Base-by-base conservation (phyloP, 805 yeast species). In the Ogataea pini region DNA sequence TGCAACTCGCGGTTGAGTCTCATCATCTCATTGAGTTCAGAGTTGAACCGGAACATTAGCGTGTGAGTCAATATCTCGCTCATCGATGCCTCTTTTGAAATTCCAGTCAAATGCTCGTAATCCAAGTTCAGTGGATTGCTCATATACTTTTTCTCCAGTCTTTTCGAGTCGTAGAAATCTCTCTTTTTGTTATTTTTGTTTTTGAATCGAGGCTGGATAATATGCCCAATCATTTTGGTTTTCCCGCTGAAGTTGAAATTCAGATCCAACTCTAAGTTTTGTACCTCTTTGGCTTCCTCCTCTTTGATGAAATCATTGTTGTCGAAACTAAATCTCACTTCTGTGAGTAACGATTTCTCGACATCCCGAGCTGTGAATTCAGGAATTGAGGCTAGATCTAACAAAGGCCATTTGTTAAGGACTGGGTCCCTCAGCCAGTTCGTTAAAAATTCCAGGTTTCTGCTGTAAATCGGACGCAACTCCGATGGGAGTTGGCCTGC, bases 401-500 rank as follows among this genome's bases (percentile, higher is more conserved):
- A 94, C 36, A 90, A 69, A 3, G 91, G 92, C 96, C 96, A 90
- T 6, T 77, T 72, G 5, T 51, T 47, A 14, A 55, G 49, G 4
- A 67, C 19, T 18, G 67, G 55, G 61, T 59, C 54, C 2, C 54
- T 39, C 28, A 89, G 70, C 83, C 91, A 89, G 28, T 75, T 76
- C 1, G 72, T 68, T 44, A 91, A 70, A 58, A 80, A 86, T 6
- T 73, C 72, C 54, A 90, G 72, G 48, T 84, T 78, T 55, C 83
- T 84, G 33, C 80, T 72, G 64, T 85, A 89, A 17, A 87, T 79
- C 13, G 94, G 91, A 61, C 86, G 75, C 41, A 89, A 64, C 59
- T 84, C 94, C 0, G 89, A 85, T 2, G 96, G 94, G 37, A 92
- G 64, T 41, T 78, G 78, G 7, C 98, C 98, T 12, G 86, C 89